phyloP scores from a whole-genome alignment of 192 early-diverging fungal genomes.

The Gigaspora rosea region DNA sequence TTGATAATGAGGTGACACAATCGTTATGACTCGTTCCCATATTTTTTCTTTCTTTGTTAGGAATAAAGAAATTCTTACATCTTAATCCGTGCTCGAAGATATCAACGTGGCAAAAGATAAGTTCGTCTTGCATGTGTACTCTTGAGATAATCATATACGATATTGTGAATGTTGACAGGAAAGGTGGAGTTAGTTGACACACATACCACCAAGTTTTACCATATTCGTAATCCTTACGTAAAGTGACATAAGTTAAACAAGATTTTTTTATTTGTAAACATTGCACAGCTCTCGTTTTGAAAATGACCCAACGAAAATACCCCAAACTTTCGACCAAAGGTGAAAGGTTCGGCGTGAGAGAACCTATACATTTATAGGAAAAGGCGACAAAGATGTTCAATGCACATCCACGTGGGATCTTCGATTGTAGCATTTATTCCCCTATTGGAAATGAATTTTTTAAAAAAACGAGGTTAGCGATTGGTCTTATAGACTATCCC shows the following conservation, averaged over 20 bases:
- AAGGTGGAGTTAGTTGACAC: background rate
- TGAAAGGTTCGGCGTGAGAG: background rate
- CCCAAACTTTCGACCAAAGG: background rate
- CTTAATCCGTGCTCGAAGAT: too few species aligned
- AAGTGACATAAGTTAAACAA: background rate
- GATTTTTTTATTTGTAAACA: background rate
- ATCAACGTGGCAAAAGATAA: too few species aligned
- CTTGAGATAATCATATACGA: too few species aligned
- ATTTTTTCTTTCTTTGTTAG: too few species aligned
- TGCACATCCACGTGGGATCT: constrained; percentile 10
- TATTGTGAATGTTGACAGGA: background rate
- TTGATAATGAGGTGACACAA: too few species aligned
- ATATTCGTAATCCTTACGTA: background rate
- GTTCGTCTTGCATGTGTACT: too few species aligned
- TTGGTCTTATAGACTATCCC: too few species aligned
- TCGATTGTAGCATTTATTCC: background rate
- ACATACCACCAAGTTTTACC: background rate
- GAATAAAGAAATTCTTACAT: too few species aligned
- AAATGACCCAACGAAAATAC: background rate
- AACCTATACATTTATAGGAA: background rate
- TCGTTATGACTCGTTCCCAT: too few species aligned
- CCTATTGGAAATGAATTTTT: constrained; percentile 6
- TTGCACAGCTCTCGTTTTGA: background rate
- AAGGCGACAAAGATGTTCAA: constrained; percentile 1
- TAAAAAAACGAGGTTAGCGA: too few species aligned